These are phyloP conservation scores for Thelephora terrestris DNA, from an alignment of 1,284 basidiomycete genomes.

Conservation along the genomic window DNA sequence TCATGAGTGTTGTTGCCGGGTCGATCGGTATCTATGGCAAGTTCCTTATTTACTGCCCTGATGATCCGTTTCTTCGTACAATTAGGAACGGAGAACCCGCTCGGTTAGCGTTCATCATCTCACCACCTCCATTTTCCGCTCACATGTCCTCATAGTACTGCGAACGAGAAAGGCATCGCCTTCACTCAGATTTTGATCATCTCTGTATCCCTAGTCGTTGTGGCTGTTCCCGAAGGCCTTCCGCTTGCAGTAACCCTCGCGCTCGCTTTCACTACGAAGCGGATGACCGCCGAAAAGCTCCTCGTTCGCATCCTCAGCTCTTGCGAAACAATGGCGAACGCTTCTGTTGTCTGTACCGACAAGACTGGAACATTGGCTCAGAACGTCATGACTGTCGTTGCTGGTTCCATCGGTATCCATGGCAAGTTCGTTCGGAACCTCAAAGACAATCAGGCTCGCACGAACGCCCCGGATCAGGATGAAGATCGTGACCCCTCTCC, in stretches of 20 bases:
- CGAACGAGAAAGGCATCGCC: too few relatives aligned
- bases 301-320: conserved; percentile 92
- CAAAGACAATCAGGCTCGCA: neutral
- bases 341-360: conserved; percentile 93
- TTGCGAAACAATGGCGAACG: conserved; percentile 98
- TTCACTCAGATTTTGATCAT: conserved; percentile 97
- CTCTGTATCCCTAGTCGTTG: conserved; percentile 92
- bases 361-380: conserved; percentile 93
- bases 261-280: too few relatives aligned
- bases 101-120: too few relatives aligned
- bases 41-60: conserved; percentile 72
- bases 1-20: conserved; percentile 96
- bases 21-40: conserved; percentile 90
- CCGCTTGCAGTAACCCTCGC: conserved; percentile 91
- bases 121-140: too few relatives aligned
- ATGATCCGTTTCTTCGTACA: conserved; percentile 95
- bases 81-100: conserved; percentile 64
- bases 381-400: conserved; percentile 95
- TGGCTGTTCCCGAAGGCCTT: too few relatives aligned
- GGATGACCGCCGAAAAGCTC: conserved; percentile 92
- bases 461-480: too few relatives aligned
- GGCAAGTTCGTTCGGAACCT: conserved; percentile 60
- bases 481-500: too few relatives aligned
- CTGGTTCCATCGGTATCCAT: conserved; percentile 88
- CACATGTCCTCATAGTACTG: too few relatives aligned